Base-by-base conservation (phyloP, 176 grass and related monocot species). In the Musa acuminata region DNA sequence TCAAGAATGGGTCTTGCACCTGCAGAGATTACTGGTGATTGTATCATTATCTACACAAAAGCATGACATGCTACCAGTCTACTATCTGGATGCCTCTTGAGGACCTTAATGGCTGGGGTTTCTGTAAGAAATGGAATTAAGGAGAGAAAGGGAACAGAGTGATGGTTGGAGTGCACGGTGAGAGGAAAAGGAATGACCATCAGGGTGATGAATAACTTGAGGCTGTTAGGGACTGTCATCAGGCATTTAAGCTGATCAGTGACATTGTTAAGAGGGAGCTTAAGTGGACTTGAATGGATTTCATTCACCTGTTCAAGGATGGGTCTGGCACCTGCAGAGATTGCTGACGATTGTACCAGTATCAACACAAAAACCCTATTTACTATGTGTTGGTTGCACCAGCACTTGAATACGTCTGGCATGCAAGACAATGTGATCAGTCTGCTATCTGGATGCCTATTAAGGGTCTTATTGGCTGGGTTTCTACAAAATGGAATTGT, bases 131-230 rank as follows among this genome's bases (percentile, higher is more conserved):
- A 43, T 6, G 35, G 35, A 43, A 43, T 43, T 43, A 43, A 43
- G 66, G 55, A 23, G 85, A 83, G 13, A 78, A 80, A 63, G 81
- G 83, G 49, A 77, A 72, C 72, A 72, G 75, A 53, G 65, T 87
- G 21, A 83, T 93, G 80, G 74, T 93, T 64, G 84, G 90, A 64
- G 75, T 90, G 62, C 91, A 95, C 53, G 88, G 88, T 78, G 88
- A 95, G 76, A 78, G 77, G 51, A 51, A 80, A 82, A 72, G 81
- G 83, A 69, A 82, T 88, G 75, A 82, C 72, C 49, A 90, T 90
- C 51, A 84, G 85, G 77, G 85, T 95, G 53, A 90, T 91, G 91
- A 95, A 95, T 76, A 95, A 95, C 85, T 59, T 90, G 81, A 95
- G 91, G 80, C 90, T 95, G 81, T 95, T 53, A 80, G 59, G 53